These are phyloP conservation scores for Cladosporium sp. DNA, from an alignment of 2,329 filamentous ascomycete species.

Conservation along the genomic window DNA sequence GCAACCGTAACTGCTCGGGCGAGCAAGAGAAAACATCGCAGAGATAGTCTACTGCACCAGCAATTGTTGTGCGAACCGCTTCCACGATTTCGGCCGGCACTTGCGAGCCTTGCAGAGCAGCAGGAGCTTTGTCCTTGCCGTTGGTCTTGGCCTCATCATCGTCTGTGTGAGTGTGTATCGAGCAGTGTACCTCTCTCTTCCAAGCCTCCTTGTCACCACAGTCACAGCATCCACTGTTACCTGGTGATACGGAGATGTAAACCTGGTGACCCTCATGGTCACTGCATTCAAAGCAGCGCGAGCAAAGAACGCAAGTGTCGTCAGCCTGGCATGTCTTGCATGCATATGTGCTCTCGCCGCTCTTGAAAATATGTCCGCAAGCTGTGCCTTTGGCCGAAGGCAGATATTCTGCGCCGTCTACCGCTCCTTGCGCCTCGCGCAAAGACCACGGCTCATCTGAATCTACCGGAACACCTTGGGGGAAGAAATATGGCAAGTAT, in stretches of 20 bases:
- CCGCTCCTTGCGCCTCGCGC: conserved; percentile 81
- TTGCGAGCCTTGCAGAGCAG: conserved; percentile 15
- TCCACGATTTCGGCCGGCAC: conserved; percentile 72
- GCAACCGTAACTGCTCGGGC: conserved; percentile 84
- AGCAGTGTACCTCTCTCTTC: conserved; percentile 81
- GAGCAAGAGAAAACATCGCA: conserved; percentile 98
- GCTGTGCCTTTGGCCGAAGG: conserved; percentile 86
- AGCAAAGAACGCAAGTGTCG: conserved; percentile 92
- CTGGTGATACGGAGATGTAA: conserved; percentile 78
- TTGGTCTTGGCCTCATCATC: conserved; percentile 33
- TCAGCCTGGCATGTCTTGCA: conserved; percentile 93
- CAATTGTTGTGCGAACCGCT: conserved; percentile 80
- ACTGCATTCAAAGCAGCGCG: conserved; percentile 89
- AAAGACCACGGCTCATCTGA: conserved; percentile 59
- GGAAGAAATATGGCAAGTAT: conserved; percentile 77
- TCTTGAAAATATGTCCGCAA: conserved; percentile 96
- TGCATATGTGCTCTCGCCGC: conserved; percentile 86
- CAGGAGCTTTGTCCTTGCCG: conserved; percentile 51
- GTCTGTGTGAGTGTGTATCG: conserved; percentile 68
- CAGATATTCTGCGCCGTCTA: conserved; percentile 92
- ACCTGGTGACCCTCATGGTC: conserved; percentile 94
- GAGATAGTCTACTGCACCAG: conserved; percentile 83
- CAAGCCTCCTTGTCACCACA: conserved; percentile 96
- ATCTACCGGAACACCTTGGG: conserved; percentile 51
- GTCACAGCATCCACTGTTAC: conserved; percentile 94